Base-by-base conservation (phyloP, 495 filamentous ascomycete genomes). In the Articulospora tetracladia region DNA sequence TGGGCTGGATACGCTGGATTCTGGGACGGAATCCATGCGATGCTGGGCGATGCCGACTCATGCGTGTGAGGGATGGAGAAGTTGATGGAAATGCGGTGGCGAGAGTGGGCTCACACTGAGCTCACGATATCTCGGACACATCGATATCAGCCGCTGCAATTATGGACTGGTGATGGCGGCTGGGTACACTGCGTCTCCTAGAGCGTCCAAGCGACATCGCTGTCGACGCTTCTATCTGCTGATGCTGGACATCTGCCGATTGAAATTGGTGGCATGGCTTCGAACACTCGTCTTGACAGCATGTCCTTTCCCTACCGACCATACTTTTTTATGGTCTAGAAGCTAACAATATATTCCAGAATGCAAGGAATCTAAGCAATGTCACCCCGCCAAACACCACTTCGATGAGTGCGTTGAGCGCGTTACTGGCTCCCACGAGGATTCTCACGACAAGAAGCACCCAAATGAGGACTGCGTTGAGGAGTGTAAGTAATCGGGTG, bases 321-420 rank as follows among this genome's bases (percentile, higher is more conserved):
- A 32, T 6, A 13, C 30, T 32, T 32, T 32, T 6, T 32, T 32
- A n/a, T n/a, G n/a, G n/a, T n/a, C n/a, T n/a, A 17, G 23, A 50
- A 25, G 17, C 66, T 69, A 55, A 69, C 51, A 22, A 27, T 20
- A n/a, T n/a, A n/a, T 32, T 52, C 62, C 75, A 98, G 95, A 96
- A 65, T 98, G 95, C 80, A 82, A 82, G 73, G 81, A 90, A 70
- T 90, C 92, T 58, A 83, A 89, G 70, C 77, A 89, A 76, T 98
- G 94, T 77, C 79, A 85, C 48, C 87, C 89, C 27, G 82, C 83
- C 66, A 98, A 97, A 84, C 93, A 98, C 83, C 94, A 98, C 82
- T 98, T 85, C 76, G 93, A 97, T 62, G 92, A 97, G 76, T 98
- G 94, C 73, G 90, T 91, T 67, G 92, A 96, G 79, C 91, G 94